Percentiles rank a stretch among this genome's conserved stretches.
phyloP scores from a whole-genome alignment of 2,329 filamentous ascomycete species.

The Biscogniauxia mediterranea region DNA sequence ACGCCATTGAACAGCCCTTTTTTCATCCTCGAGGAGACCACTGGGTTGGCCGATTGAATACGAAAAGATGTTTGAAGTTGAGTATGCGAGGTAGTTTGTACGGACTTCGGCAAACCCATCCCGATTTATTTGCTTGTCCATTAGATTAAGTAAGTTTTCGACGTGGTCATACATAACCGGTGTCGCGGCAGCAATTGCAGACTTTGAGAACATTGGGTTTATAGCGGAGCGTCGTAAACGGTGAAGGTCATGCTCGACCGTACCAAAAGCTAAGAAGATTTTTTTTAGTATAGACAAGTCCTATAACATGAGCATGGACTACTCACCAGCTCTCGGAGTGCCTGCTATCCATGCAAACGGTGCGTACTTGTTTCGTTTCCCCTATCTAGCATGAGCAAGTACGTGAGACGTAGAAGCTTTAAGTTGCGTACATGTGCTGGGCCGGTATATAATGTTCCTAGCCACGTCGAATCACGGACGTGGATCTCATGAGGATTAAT shows the following conservation, averaged over 20 bases:
- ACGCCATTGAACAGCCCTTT: background rate
- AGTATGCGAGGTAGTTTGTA: constrained; percentile 1
- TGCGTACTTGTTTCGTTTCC: constrained; percentile 8
- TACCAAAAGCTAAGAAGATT: constrained; percentile 2
- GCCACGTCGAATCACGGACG: constrained; percentile 8
- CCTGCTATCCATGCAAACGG: constrained; percentile 2
- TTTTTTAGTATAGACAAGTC: background rate
- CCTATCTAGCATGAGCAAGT: background rate
- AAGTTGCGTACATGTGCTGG: background rate
- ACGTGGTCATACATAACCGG: constrained; percentile 5
- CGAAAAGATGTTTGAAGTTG: constrained; percentile 1
- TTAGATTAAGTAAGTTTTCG: background rate
- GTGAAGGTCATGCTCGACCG: constrained; percentile 2
- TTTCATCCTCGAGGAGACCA: constrained; percentile 3
- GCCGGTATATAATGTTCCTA: constrained; percentile 2
- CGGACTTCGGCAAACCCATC: constrained; percentile 6
- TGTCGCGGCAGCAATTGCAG: background rate
- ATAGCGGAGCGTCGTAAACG: background rate
- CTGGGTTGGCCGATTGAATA: constrained; percentile 1
- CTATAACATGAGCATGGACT: background rate
- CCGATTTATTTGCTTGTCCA: constrained; percentile 1
- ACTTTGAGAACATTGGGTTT: constrained; percentile 6
- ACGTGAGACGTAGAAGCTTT: background rate
- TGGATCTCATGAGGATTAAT: constrained; percentile 12
- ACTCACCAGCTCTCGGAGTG: constrained; percentile 2